These are phyloP conservation scores for Cordyceps pruinosa DNA, from an alignment of 2,329 filamentous ascomycete genomes.

Conservation along the genomic window DNA sequence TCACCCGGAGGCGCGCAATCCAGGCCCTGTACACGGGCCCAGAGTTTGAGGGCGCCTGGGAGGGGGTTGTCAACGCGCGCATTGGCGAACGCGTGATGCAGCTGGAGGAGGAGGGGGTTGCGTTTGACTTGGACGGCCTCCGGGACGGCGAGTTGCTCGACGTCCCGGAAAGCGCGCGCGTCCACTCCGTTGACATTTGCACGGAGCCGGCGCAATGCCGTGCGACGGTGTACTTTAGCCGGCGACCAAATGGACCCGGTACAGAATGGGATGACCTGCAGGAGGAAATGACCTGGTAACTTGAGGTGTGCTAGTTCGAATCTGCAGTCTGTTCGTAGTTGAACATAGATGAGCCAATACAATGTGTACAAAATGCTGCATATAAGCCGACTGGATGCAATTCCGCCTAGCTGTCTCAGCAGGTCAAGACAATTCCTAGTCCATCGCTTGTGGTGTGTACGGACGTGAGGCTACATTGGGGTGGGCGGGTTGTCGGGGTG, in stretches of 20 bases:
- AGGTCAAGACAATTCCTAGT: too few relatives aligned
- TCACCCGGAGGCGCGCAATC: slow-evolving; percentile 14
- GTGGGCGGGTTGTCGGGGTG: too few relatives aligned
- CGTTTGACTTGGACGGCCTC: slow-evolving; percentile 1
- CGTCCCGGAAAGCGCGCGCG: slow-evolving; percentile 8
- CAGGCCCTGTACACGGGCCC: slow-evolving; percentile 7
- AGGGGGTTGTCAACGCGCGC: slow-evolving; percentile 9
- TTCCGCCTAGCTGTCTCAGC: too few relatives aligned
- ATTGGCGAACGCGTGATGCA: slow-evolving; percentile 12
- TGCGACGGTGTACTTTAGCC: slow-evolving; percentile 5
- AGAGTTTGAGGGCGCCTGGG: slow-evolving; percentile 12
- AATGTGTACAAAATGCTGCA: too few relatives aligned
- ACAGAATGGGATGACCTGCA: slow-evolving; percentile 2
- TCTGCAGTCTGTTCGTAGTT: too few relatives aligned
- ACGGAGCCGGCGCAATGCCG: slow-evolving; percentile 2
- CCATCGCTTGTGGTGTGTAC: too few relatives aligned
- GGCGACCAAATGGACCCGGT: slow-evolving; percentile 1
- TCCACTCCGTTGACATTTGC: slow-evolving; percentile 12
- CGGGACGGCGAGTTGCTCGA: slow-evolving; percentile 16
- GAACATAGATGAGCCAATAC: neutral
- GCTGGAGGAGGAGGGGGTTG: slow-evolving; percentile 13
- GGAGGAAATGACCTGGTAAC: slow-evolving; percentile 4
- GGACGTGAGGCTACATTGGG: too few relatives aligned
- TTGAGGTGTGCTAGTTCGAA: neutral
- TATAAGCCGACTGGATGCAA: too few relatives aligned